phyloP scores from a whole-genome alignment of 2,329 filamentous ascomycete species.

The Talaromyces amestolkiae region DNA sequence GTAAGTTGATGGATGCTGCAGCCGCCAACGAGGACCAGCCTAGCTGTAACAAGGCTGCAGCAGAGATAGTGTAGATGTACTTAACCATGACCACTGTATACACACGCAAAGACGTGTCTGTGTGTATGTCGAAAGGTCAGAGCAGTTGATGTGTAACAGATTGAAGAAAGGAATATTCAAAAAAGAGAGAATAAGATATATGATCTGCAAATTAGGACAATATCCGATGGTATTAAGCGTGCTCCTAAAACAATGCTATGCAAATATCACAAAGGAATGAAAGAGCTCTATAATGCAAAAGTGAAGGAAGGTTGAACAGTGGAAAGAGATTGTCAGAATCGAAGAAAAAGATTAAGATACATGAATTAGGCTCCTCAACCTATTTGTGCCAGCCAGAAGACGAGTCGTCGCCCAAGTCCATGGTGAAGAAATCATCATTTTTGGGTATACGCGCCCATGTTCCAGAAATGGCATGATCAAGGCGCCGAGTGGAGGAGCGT shows the following conservation, averaged over 20 bases:
- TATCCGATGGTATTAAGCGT: constrained; percentile 1
- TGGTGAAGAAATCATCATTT: constrained; percentile 9
- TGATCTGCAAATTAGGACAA: constrained; percentile 1
- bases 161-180: neutral
- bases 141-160: neutral
- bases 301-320: constrained; percentile 1
- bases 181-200: constrained; percentile 4
- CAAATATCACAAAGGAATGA: constrained; percentile 11
- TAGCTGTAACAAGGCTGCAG: constrained; percentile 15
- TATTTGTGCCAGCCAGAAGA: constrained; percentile 10
- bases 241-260: constrained; percentile 21
- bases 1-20: constrained; percentile 25
- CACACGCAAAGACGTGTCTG: neutral
- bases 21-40: constrained; percentile 20
- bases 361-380: neutral
- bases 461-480: constrained; percentile 28
- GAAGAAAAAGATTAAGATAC: neutral
- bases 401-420: neutral
- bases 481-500: constrained; percentile 24
- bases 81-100: constrained; percentile 17
- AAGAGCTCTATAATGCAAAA: constrained; percentile 13
- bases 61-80: constrained; percentile 10
- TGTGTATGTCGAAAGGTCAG: neutral
- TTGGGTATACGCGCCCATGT: constrained; percentile 31
- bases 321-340: neutral